Evolutionary conservation across 2,329 filamentous ascomycete species (phyloP).

Genomic region (Coniochaeta hoffmannii): DNA sequence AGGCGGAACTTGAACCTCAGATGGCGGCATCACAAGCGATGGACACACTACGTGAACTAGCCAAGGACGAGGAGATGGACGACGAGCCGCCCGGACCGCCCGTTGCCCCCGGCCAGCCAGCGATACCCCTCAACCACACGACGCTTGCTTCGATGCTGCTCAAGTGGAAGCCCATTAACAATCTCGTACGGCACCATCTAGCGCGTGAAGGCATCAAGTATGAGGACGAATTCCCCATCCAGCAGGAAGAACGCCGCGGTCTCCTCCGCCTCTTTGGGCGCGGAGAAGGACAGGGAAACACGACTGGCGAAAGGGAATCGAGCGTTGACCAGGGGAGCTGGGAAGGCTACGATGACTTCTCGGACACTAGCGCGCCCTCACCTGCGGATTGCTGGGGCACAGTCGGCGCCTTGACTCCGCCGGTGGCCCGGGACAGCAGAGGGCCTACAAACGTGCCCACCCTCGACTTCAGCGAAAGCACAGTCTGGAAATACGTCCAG

Average conservation of each 20-base stretch:
- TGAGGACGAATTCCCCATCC: constrained; percentile 67
- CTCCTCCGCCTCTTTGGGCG: constrained; percentile 68
- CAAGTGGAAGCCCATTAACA: constrained; percentile 60
- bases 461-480: constrained; percentile 44
- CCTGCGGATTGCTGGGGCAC: constrained; percentile 53
- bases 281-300: constrained; percentile 64
- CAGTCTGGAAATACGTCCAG: constrained; percentile 45
- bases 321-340: constrained; percentile 25
- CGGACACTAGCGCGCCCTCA: constrained; percentile 42
- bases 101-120: constrained; percentile 52
- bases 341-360: constrained; percentile 32
- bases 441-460: constrained; percentile 31
- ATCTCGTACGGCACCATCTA: constrained; percentile 49
- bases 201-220: constrained; percentile 42
- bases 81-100: constrained; percentile 39
- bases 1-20: constrained; percentile 23
- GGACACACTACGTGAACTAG: neutral
- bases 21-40: constrained; percentile 19
- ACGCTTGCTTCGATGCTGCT: constrained; percentile 82
- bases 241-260: constrained; percentile 66
- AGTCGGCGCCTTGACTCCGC: constrained; percentile 41
- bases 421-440: constrained; percentile 16
- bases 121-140: constrained; percentile 79
- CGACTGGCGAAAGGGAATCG: constrained; percentile 37
- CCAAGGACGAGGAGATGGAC: constrained; percentile 39